Evolutionary conservation across 2,329 filamentous ascomycete species (phyloP).

Genomic region (Colletotrichum musae): DNA sequence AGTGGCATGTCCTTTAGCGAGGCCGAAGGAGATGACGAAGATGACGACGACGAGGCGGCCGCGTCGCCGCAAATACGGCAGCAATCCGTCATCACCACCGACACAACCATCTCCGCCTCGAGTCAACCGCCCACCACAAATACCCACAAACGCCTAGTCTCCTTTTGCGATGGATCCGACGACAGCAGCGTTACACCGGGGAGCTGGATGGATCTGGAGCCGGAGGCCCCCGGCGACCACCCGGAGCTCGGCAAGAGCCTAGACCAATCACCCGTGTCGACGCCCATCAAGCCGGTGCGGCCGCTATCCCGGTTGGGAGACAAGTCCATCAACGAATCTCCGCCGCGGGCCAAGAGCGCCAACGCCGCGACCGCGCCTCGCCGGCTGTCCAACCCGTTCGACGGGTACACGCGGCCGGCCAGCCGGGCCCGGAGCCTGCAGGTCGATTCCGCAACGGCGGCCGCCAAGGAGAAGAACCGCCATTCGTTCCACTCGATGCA

Average conservation of each 20-base stretch:
- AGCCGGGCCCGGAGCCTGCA: constrained; percentile 41
- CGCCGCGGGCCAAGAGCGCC: constrained; percentile 37
- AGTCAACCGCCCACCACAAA: constrained; percentile 44
- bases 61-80: constrained; percentile 43
- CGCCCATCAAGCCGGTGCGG: constrained; percentile 38
- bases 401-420: constrained; percentile 32
- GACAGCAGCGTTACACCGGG: constrained; percentile 8
- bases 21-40: constrained; percentile 48
- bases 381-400: constrained; percentile 37
- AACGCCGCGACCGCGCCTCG: constrained; percentile 33
- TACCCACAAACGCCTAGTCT: constrained; percentile 40
- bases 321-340: constrained; percentile 37
- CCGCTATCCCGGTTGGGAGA: constrained; percentile 34
- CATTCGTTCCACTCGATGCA: constrained; percentile 28
- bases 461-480: constrained; percentile 20
- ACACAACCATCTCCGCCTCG: constrained; percentile 57
- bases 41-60: constrained; percentile 34
- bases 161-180: constrained; percentile 29
- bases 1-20: constrained; percentile 54
- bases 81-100: constrained; percentile 56
- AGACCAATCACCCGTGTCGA: constrained; percentile 31
- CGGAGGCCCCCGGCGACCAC: constrained; percentile 34
- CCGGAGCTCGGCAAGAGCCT: constrained; percentile 39
- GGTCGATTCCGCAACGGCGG: constrained; percentile 5
- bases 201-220: constrained; percentile 44